These are phyloP conservation scores for Fusarium napiforme DNA, from an alignment of 2,329 filamentous ascomycete species.

Conservation along the genomic window DNA sequence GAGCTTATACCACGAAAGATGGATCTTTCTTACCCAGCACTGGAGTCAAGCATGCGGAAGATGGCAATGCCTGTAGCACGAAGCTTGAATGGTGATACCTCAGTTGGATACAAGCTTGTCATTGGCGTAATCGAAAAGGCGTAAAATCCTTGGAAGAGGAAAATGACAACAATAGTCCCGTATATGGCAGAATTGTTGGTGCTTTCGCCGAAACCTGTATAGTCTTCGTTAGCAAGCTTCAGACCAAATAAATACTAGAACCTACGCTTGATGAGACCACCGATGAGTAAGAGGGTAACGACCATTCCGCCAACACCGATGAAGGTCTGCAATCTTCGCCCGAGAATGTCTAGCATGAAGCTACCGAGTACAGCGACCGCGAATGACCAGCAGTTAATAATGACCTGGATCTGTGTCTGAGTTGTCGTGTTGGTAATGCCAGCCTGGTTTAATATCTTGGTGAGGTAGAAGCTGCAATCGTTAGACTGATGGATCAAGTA, in stretches of 20 bases:
- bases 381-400: background rate
- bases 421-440: conserved; percentile 1
- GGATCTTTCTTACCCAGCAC: background rate
- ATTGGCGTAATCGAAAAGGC: background rate
- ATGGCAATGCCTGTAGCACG: conserved; percentile 1
- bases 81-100: background rate
- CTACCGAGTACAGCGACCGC: background rate
- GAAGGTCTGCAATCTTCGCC: background rate
- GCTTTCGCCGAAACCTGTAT: background rate
- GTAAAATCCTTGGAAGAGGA: background rate
- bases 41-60: conserved; percentile 1
- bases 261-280: background rate
- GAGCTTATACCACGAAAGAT: accelerated
- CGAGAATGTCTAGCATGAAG: background rate
- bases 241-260: accelerated
- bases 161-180: background rate
- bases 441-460: background rate
- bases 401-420: background rate
- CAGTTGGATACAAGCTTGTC: background rate
- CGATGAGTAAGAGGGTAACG: background rate
- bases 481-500: accelerated
- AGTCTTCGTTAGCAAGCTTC: background rate
- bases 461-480: background rate
- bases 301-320: background rate
- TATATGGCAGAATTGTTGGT: background rate